These are phyloP conservation scores for Echium plantagineum DNA, from an alignment of 257 asterid species.

Conservation along the genomic window DNA sequence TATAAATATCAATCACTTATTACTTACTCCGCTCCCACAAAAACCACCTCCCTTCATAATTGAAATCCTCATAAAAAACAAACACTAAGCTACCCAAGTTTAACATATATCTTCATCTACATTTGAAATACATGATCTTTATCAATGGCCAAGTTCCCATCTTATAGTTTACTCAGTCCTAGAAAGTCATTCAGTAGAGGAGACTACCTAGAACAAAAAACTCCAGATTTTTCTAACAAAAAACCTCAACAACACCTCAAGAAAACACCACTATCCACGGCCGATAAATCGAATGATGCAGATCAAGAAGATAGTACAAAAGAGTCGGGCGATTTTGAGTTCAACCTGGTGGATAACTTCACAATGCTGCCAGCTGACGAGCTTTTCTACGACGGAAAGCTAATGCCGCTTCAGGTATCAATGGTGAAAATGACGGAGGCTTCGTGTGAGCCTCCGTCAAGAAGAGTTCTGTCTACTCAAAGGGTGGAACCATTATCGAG, in stretches of 20 bases:
- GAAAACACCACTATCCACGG: not conserved
- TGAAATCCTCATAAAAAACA: no score
- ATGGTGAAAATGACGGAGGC: constrained; percentile 13
- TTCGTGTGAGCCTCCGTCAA: no score
- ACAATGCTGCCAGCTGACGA: constrained; percentile 38
- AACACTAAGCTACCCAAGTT: no score
- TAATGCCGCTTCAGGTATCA: constrained; percentile 22
- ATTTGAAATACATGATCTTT: no score
- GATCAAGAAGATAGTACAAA: constrained; percentile 16
- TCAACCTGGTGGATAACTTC: constrained; percentile 25
- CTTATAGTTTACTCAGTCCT: constrained; percentile 48
- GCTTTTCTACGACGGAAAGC: constrained; percentile 38
- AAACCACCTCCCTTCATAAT: no score
- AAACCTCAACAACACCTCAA: not conserved
- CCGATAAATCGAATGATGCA: constrained; percentile 2
- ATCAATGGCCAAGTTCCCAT: constrained; percentile 18
- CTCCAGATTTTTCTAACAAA: no score
- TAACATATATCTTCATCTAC: no score
- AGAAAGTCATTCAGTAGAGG: constrained; percentile 27
- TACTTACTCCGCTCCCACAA: no score
- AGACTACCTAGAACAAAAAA: not conserved
- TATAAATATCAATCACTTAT: no score
- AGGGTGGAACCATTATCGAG: constrained; percentile 4
- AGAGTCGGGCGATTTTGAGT: constrained; percentile 29
- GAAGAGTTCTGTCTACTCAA: no score